Base-by-base conservation (phyloP, 2,329 filamentous ascomycete species). In the Pyrenophora tritici-repentis region DNA sequence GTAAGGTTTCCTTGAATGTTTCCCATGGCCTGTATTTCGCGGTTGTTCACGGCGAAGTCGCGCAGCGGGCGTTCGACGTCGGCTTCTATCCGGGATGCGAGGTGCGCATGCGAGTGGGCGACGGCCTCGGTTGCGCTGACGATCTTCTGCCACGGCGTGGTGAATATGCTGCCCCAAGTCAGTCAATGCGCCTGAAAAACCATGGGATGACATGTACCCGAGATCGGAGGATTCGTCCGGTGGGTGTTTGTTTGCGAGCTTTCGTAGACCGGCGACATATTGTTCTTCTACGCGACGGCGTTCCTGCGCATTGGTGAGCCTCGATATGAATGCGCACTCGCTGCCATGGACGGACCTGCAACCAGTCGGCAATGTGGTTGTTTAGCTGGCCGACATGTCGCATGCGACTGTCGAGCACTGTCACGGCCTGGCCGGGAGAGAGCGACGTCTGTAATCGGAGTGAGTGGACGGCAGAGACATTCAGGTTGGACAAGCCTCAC, bases 311-410 rank as follows among this genome's bases (percentile, higher is more conserved):
- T 43, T 53, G 46, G 50, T 71, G 53, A 70, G 67, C 58, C 48
- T 31, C 49, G 32, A 26, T 47, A 41, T 14, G 42, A 12, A 41
- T 45, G 47, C 41, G 43, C 24, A 45, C 40, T 31, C 26, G 22
- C 12, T 49, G 40, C 29, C 38, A 6, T 20, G 20, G 76, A 75
- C 69, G n/a, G 85, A 96, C 92, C 87, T 93, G 89, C 56, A 99
- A 83, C 91, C 93, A 99, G 77, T 97, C 93, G 73, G 93, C 93
- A 68, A 99, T 90, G 72, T 97, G 91, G 63, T 81, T 77, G 75
- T 99, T 97, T 77, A 96, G 79, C 74, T 87, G 91, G 66, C 83
- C 84, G 71, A 97, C 93, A 75, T 91, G 85, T 75, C 89, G 89
- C 64, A 97, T 84, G 68, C 94, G 90, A 65, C 97, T 92, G 74